Evolutionary conservation across 768 basidiomycete genomes (phyloP), one percentile per base, ranked within the genome.

Genomic region (Macrolepiota dolichaula): DNA sequence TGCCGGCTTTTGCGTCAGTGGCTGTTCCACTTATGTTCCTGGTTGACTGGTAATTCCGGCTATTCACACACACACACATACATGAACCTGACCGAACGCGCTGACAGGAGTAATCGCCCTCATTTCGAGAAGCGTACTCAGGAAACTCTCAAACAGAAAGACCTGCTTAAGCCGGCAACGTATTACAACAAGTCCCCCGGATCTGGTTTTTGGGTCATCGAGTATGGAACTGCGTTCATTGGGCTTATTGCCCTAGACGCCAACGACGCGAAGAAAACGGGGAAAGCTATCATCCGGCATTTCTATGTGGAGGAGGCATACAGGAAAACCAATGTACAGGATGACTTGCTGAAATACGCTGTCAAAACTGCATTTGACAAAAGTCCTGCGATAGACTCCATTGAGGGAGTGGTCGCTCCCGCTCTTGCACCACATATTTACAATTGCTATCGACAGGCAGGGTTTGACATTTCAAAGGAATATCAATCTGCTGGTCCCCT

Each of bases 231-330:
- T 46, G 78, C 72, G 1, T 82, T 88, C 61, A 77, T 93, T 15
- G 91, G 91, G 0, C 74, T 91, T 60, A 78, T 91, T 62, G 89
- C 87, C 12, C 61, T 92, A 29, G 91, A 92, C 69, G 87, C 89
- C 0, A 83, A 81, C 9, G 54, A 55, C 19, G 66, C 70, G 24
- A 74, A 77, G 38, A 74, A 78, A 35, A 76, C 84, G n/a, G 68
- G 71, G 44, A 76, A 78, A n/a, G 91, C 86, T 11, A 73, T 78
- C 17, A 85, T 93, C 65, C 86, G 89, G 32, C 91, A 93, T 69
- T 87, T 92, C 71, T 87, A 83, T 65, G 81, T 89, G 25, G 87
- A 90, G 42, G 86, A 87, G 64, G 76, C 74, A 15, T 92, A 84
- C 66, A 82, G 88, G 53, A 65, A 65, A 7, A 73, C 81, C 24